phyloP scores from a whole-genome alignment of 2,329 filamentous ascomycete species.

The Cordyceps javanica region DNA sequence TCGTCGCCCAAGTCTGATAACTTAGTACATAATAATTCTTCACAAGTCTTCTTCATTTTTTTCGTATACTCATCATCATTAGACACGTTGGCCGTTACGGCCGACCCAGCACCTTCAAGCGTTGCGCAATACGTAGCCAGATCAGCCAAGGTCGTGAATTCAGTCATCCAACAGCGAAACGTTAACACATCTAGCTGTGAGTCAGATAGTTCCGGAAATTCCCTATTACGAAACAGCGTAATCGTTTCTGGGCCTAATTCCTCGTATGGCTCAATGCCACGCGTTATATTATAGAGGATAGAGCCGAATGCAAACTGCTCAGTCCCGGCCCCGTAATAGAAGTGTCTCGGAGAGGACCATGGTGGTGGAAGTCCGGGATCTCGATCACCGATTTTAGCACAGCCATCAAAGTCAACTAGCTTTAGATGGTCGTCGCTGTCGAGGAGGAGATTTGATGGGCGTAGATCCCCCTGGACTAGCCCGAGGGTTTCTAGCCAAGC shows the following conservation, averaged over 20 bases:
- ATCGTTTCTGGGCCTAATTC: neutral
- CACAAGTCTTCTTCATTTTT: neutral
- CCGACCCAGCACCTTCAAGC: no score
- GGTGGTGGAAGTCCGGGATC: neutral
- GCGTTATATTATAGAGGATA: conserved; percentile 6
- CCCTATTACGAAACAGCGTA: neutral
- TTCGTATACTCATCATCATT: neutral
- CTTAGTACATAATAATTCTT: neutral
- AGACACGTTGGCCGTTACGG: no score
- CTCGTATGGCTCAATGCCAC: conserved; percentile 11
- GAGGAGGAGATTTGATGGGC: conserved; percentile 14
- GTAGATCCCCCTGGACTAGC: conserved; percentile 13
- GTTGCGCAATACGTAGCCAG: no score
- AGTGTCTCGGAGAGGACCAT: no score
- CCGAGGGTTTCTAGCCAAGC: conserved; percentile 13
- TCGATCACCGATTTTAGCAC: neutral
- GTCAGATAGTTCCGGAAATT: neutral
- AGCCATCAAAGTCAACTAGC: conserved; percentile 14
- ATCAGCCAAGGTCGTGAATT: neutral
- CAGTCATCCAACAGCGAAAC: neutral
- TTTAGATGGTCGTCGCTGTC: conserved; percentile 12
- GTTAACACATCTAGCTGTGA: neutral
- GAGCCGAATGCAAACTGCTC: conserved; percentile 13
- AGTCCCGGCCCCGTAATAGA: neutral
- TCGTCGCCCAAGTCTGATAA: neutral